These are phyloP conservation scores for Pyrenochaeta sp. DNA, from an alignment of 2,329 filamentous ascomycete species.

Conservation along the genomic window DNA sequence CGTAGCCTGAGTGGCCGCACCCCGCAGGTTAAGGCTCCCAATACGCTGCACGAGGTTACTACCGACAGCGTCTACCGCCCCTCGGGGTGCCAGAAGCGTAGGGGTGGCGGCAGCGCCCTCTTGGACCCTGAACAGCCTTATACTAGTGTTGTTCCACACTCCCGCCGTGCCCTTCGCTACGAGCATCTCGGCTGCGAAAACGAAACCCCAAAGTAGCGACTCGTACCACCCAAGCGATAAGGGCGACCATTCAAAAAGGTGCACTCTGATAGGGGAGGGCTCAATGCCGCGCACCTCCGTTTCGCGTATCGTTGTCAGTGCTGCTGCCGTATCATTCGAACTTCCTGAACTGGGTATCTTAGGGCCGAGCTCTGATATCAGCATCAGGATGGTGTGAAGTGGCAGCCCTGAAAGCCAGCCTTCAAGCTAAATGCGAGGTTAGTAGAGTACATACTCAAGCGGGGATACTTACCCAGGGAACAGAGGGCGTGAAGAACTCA, in stretches of 20 bases:
- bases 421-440: slow-evolving; percentile 70
- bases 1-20: slow-evolving; percentile 31
- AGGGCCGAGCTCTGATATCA: slow-evolving; percentile 70
- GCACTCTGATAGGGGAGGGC: slow-evolving; percentile 75
- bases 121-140: slow-evolving; percentile 90
- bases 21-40: slow-evolving; percentile 77
- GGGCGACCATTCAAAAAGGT: slow-evolving; percentile 94
- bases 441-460: slow-evolving; percentile 17
- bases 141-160: slow-evolving; percentile 90
- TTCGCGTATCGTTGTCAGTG: slow-evolving; percentile 62
- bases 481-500: slow-evolving; percentile 77
- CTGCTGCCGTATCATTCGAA: slow-evolving; percentile 48
- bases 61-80: slow-evolving; percentile 91
- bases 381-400: slow-evolving; percentile 82
- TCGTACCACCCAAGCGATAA: slow-evolving; percentile 95
- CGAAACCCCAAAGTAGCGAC: slow-evolving; percentile 89
- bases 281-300: slow-evolving; percentile 77
- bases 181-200: slow-evolving; percentile 90
- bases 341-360: slow-evolving; percentile 59
- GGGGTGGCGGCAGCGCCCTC: slow-evolving; percentile 82
- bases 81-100: slow-evolving; percentile 82
- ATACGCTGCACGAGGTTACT: slow-evolving; percentile 89
- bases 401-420: slow-evolving; percentile 92
- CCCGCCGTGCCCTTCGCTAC: slow-evolving; percentile 86
- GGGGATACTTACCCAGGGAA: slow-evolving; percentile 69